phyloP scores from a whole-genome alignment of 2,329 filamentous ascomycete genomes.

The Penicillium nordicum region DNA sequence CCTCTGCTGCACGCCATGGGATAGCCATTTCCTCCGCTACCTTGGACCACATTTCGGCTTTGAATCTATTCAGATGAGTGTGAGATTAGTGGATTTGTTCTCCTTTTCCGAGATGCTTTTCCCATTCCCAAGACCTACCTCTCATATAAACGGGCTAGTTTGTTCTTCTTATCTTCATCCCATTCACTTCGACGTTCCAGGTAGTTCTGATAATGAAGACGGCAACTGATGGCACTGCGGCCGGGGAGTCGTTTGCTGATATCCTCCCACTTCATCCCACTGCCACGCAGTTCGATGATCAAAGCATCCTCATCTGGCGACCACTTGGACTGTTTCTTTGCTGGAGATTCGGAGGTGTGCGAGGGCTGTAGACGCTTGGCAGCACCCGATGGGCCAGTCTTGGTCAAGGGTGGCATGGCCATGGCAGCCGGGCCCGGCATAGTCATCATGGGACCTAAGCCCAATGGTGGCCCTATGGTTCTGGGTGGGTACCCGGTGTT shows the following conservation, averaged over 20 bases:
- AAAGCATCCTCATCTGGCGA: slow-evolving; percentile 87
- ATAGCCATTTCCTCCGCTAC: slow-evolving; percentile 93
- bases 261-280: slow-evolving; percentile 98
- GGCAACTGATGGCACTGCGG: slow-evolving; percentile 88
- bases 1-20: slow-evolving; percentile 92
- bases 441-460: slow-evolving; percentile 27
- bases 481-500: slow-evolving; percentile 34
- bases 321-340: slow-evolving; percentile 97
- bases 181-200: slow-evolving; percentile 88
- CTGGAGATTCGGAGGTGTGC: slow-evolving; percentile 59
- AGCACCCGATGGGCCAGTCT: slow-evolving; percentile 30
- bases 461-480: slow-evolving; percentile 21
- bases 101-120: neutral
- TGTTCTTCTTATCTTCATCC: slow-evolving; percentile 98
- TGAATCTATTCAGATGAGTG: slow-evolving; percentile 64
- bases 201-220: slow-evolving; percentile 96
- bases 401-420: slow-evolving; percentile 27
- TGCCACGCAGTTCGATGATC: slow-evolving; percentile 85
- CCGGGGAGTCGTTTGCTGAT: slow-evolving; percentile 89
- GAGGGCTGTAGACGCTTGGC: slow-evolving; percentile 46
- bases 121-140: slow-evolving; percentile 59
- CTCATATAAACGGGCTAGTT: slow-evolving; percentile 89
- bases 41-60: slow-evolving; percentile 96
- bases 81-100: slow-evolving; percentile 9
- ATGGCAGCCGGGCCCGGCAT: slow-evolving; percentile 21